Base-by-base conservation (phyloP, 495 filamentous ascomycete genomes). In the Cercophora samala region DNA sequence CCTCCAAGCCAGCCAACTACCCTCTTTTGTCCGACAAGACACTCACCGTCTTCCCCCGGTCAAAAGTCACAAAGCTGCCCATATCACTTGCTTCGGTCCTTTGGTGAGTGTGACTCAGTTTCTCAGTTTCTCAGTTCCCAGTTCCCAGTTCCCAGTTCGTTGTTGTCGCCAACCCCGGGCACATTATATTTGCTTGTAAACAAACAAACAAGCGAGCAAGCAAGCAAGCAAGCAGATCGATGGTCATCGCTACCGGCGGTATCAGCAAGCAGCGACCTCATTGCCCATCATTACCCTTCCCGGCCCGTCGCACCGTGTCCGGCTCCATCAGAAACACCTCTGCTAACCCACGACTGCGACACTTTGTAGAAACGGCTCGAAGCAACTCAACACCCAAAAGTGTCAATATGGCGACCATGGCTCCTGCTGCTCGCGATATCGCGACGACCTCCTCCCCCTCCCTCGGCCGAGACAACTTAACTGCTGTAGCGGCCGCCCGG, bases 401-500 rank as follows among this genome's bases (percentile, higher is more conserved):
- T 69, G 72, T 73, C 74, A 78, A 80, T 72, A 90, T 89, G 88
- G 86, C 88, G 80, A 79, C 78, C 74, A 82, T 83, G 84, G 81
- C 79, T 81, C 79, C 79, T 80, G 79, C 81, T 82, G 83, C 78
- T 80, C 83, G 84, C 82, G 88, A 94, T 85, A 93, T 93, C 78
- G 86, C 89, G 77, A 84, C 85, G 73, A 75, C 74, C 73, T 64
- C 72, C 76, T 64, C 70, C 76, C 78, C 76, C 81, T 64, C 70
- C 76, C 78, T 76, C 81, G 79, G 82, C 79, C 83, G 80, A 81
- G 84, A 87, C 78, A 87, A 81, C 82, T 85, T 88, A 77, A 81
- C 85, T 84, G 80, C 76, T 78, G 84, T 85, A 77, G 81, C 83
- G 79, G 87, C 76, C 79, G 87, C 76, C 79, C 80, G 79, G 81